Evolutionary conservation across 495 filamentous ascomycete species (phyloP), one percentile per base, ranked within the genome.

Genomic region (Usnea hakonensis): DNA sequence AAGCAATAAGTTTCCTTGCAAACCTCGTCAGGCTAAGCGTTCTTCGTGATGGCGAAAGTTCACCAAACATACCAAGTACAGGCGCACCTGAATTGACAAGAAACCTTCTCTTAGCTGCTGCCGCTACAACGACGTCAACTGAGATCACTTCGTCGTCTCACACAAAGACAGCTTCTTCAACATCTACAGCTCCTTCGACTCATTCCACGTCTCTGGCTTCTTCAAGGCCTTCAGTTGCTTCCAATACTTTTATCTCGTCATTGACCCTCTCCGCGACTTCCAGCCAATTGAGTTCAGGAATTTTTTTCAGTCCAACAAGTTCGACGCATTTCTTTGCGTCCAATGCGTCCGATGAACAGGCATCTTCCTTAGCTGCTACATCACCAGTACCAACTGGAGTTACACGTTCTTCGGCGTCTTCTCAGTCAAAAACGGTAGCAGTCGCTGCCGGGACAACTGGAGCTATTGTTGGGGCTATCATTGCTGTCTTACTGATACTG

Each of bases 361-460:
- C 54, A 23, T 37, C 0, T 5, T 28, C 54, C 19, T 1, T 36
- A 16, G 33, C 33, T 17, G 23, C 35, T 14, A 5, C 10, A 11
- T 57, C 54, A 17, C 23, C 54, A 57, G 54, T 28, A 52, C 16
- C 48, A 52, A 14, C 16, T 6, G 11, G 0, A 16, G 32, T 6
- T 9, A 0, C 2, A 28, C 48, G 8, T 19, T n/a, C 48, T 19
- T 32, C 28, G 5, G 8, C 28, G 6, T 10, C 48, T 21, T 33
- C 48, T 9, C 26, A 52, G 26, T 9, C 48, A 52, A 16, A 32
- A 19, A 52, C 48, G 0, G 32, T 26, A 37, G 58, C 60, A 52
- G 46, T 57, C 35, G 57, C 62, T 59, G 59, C 50, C 30, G 64
- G 64, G 30, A 32, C 60, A 4, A 17, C 63, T 38, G 64, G 64